Conservation (phyloP, 352 stramenopile species). For the Phytophthora melonis region DNA sequence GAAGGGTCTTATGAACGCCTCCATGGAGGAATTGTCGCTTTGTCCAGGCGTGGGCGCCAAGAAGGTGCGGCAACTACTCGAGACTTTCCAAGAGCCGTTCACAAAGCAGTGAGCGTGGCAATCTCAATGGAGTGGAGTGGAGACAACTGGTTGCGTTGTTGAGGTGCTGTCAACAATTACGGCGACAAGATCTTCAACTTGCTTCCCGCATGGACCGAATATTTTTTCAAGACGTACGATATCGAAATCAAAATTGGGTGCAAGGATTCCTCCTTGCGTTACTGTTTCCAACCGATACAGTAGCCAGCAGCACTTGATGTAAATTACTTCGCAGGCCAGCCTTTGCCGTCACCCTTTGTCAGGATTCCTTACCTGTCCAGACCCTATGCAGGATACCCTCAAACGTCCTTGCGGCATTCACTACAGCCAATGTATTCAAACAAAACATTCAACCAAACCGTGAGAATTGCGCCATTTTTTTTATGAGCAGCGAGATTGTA, state of each 20-base stretch:
- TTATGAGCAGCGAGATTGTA: conserved; percentile 39
- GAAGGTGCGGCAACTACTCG: conserved; percentile 94
- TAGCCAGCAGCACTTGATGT: conserved; percentile 23
- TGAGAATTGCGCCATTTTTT: conserved; percentile 37
- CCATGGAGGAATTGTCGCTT: conserved; percentile 93
- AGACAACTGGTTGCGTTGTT: conserved; percentile 14
- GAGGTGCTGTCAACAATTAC: conserved; percentile 38
- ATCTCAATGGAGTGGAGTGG: not conserved
- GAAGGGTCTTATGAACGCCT: conserved; percentile 88
- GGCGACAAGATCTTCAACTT: conserved; percentile 1
- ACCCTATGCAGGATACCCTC: conserved; percentile 16
- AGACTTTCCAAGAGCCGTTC: conserved; percentile 96
- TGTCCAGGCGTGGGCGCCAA: conserved; percentile 95
- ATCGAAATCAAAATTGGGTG: conserved; percentile 21
- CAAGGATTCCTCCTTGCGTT: not conserved
- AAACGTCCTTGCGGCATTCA: conserved; percentile 55
- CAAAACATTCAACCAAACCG: conserved; percentile 31
- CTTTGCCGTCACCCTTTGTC: not conserved
- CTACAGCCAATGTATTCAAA: conserved; percentile 36
- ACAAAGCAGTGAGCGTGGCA: conserved; percentile 56
- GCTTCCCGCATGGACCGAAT: conserved; percentile 6
- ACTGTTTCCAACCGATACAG: not conserved
- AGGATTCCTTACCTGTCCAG: conserved; percentile 4
- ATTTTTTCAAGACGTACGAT: conserved; percentile 27
- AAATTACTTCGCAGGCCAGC: conserved; percentile 18